Evolutionary conservation across 2,329 filamentous ascomycete species (phyloP), one percentile per base, ranked within the genome.

Genomic region (Metarhizium brunneum): DNA sequence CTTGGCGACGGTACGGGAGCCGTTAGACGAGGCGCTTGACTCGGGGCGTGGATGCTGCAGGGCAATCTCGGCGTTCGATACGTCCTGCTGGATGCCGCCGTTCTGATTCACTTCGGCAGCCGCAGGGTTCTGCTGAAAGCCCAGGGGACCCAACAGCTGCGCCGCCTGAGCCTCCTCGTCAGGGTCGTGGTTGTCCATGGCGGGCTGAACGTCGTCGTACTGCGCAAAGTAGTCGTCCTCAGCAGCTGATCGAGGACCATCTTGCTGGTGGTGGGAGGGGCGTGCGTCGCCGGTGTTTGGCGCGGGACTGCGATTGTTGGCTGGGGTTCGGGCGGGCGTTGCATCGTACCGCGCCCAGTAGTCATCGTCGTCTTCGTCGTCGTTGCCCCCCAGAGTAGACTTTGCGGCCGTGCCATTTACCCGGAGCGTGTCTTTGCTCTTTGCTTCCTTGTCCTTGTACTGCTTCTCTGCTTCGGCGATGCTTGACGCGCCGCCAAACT

Each of bases 291-390:
- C 65, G 54, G 62, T 62, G 14, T 66, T 54, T 63, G 86, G 85
- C 13, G 81, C 84, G 3, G 86, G 85, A 4, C 85, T 86, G 29
- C 74, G 76, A 64, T 85, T 83, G 25, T 75, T 70, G 6, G 79
- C 83, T 1, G 85, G 85, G 10, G 85, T 88, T 48, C 78, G 76
- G 2, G 79, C 78, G 1, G 87, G 86, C 4, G 86, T 89, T 30
- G 81, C 80, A 66, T 90, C 87, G 68, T 92, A 92, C 58, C 83
- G 81, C 36, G 83, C 86, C 88, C 88, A 92, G 69, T 92, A 92
- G 62, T 85, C 85, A 60, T 89, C 87, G 58, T 90, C 86, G 36
- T 88, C 86, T 25, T 87, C 85, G 0, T 85, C 81, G 1, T 78
- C 72, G 0, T 66, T 64, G 7, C 62, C 57, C 1, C 42, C 13